Conservation (phyloP, 192 early-diverging fungal species). For the Phycomyces blakesleeanus region DNA sequence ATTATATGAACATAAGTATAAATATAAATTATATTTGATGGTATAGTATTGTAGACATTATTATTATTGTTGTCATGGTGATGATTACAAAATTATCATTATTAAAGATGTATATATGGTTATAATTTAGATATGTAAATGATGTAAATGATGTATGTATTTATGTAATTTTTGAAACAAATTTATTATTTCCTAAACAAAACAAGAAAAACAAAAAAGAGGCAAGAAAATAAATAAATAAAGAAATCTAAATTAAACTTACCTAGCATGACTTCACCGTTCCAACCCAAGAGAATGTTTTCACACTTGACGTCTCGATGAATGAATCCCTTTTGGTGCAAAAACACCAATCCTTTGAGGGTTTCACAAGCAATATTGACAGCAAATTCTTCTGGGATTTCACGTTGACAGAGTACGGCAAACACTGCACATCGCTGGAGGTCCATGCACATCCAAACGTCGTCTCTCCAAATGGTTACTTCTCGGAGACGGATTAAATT, state of each 20-base stretch:
- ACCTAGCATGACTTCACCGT: slow-evolving; percentile 45
- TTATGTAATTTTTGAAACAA: too few relatives aligned
- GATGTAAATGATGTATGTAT: too few relatives aligned
- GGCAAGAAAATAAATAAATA: too few relatives aligned
- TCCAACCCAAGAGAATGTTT: slow-evolving; percentile 37
- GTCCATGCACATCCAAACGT: slow-evolving; percentile 41
- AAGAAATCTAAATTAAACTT: slow-evolving; percentile 8
- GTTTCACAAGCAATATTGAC: slow-evolving; percentile 36
- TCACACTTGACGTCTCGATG: slow-evolving; percentile 48
- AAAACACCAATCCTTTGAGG: slow-evolving; percentile 32
- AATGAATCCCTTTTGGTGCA: slow-evolving; percentile 40
- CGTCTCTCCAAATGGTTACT: slow-evolving; percentile 32
- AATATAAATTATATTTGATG: too few relatives aligned
- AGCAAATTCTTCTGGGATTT: slow-evolving; percentile 36
- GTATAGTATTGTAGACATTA: too few relatives aligned
- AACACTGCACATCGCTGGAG: slow-evolving; percentile 34
- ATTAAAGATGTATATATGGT: too few relatives aligned
- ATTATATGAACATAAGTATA: too few relatives aligned
- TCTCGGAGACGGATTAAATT: slow-evolving; percentile 36
- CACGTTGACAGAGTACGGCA: slow-evolving; percentile 33
- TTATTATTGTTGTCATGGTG: too few relatives aligned
- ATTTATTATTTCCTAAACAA: too few relatives aligned
- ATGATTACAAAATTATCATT: too few relatives aligned
- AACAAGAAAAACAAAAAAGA: too few relatives aligned
- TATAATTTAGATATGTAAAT: too few relatives aligned